phyloP scores from a whole-genome alignment of 768 basidiomycete species.

The Pleurotus cornucopiae region DNA sequence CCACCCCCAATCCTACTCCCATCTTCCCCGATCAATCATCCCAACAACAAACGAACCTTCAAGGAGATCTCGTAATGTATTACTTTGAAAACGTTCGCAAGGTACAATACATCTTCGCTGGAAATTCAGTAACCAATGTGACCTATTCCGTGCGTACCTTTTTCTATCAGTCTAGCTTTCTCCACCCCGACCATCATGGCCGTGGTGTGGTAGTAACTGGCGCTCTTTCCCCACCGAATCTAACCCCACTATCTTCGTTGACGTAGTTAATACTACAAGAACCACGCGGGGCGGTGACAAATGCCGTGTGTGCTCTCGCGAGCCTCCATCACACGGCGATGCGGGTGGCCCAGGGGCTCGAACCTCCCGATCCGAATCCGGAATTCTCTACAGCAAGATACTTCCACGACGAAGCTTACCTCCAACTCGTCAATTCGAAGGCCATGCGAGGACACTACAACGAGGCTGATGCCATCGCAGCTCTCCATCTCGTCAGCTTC shows the following conservation, averaged over 20 bases:
- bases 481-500: slow-evolving; percentile 72
- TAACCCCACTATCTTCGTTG: slow-evolving; percentile 5
- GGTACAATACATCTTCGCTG: slow-evolving; percentile 62
- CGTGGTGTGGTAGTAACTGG: background rate
- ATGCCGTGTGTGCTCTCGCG: slow-evolving; percentile 73
- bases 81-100: slow-evolving; percentile 73
- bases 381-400: slow-evolving; percentile 58
- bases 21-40: background rate
- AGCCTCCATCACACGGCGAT: slow-evolving; percentile 63
- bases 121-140: slow-evolving; percentile 56
- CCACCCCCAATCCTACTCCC: slow-evolving; percentile 6
- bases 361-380: slow-evolving; percentile 46
- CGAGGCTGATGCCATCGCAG: slow-evolving; percentile 73
- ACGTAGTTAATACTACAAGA: slow-evolving; percentile 54
- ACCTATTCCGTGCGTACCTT: slow-evolving; percentile 55
- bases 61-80: slow-evolving; percentile 62
- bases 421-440: slow-evolving; percentile 54
- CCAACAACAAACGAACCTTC: slow-evolving; percentile 12
- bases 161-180: background rate
- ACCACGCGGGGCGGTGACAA: slow-evolving; percentile 66
- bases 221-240: background rate
- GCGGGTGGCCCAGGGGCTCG: slow-evolving; percentile 59
- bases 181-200: background rate
- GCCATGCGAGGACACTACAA: slow-evolving; percentile 49
- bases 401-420: slow-evolving; percentile 66